Percentiles rank a stretch among this genome's conserved stretches.
Conservation (phyloP, 1,139 yeast species). For the Pichia sp. region DNA sequence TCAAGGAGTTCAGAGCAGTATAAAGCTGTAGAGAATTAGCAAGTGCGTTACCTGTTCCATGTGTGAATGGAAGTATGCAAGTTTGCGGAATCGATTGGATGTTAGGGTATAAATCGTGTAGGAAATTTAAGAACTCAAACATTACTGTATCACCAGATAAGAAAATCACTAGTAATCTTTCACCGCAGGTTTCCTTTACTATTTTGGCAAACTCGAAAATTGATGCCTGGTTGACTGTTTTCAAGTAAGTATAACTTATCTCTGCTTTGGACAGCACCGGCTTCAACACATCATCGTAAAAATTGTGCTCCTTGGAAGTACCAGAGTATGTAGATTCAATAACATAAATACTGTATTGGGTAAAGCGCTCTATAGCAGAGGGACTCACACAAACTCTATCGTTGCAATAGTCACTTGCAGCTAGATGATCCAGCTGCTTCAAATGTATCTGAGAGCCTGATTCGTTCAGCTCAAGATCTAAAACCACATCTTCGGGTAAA, state of each 20-base stretch:
- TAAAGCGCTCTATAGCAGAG: no score
- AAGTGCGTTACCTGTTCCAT: slow-evolving; percentile 85
- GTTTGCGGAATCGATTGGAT: slow-evolving; percentile 10
- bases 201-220: background rate
- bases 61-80: slow-evolving; percentile 46
- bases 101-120: slow-evolving; percentile 20
- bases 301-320: background rate
- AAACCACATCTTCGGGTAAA: no score
- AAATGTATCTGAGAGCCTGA: no score
- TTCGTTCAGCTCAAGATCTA: no score
- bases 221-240: slow-evolving; percentile 23
- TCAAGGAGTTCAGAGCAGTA: slow-evolving; percentile 36
- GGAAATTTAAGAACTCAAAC: slow-evolving; percentile 62
- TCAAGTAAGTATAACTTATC: background rate
- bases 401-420: no score
- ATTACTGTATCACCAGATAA: slow-evolving; percentile 85
- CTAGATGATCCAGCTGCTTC: no score
- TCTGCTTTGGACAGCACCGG: background rate
- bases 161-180: slow-evolving; percentile 32
- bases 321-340: background rate
- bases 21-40: slow-evolving; percentile 51
- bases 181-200: slow-evolving; percentile 1
- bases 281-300: background rate
- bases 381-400: no score
- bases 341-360: background rate